These are phyloP conservation scores for Carex parvula DNA, from an alignment of 176 grass and related monocot genomes.

Conservation along the genomic window DNA sequence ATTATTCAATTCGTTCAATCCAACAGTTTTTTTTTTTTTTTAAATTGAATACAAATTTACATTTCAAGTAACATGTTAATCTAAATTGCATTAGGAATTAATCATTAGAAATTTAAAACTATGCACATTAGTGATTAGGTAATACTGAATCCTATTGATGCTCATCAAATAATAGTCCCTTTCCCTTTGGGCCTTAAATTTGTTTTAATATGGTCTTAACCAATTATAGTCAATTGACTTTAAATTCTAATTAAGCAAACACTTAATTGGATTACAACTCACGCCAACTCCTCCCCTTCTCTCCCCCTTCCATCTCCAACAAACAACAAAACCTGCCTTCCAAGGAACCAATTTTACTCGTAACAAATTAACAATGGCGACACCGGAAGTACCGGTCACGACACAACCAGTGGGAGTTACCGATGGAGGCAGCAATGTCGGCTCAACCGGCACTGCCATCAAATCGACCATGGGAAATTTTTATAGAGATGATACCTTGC, in stretches of 20 bases:
- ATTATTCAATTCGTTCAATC: neutral
- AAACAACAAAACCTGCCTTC: conserved; percentile 15
- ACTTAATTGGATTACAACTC: conserved; percentile 15
- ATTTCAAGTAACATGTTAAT: neutral
- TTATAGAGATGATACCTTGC: conserved; percentile 44
- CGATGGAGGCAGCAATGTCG: neutral
- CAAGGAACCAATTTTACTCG: neutral
- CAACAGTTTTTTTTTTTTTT: neutral
- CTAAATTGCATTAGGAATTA: neutral
- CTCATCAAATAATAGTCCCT: neutral
- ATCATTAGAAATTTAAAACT: neutral
- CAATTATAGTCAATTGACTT: neutral
- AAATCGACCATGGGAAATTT: conserved; percentile 40
- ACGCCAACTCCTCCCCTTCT: neutral
- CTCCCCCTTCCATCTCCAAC: neutral
- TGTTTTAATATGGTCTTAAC: neutral
- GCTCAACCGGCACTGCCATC: neutral
- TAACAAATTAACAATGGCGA: neutral
- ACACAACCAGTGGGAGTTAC: neutral
- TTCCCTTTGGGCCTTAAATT: neutral
- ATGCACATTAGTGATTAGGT: neutral
- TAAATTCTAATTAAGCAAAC: neutral
- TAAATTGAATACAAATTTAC: neutral
- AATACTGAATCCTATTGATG: neutral
- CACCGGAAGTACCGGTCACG: neutral